These are phyloP conservation scores for Aspergillus steynii DNA, from an alignment of 495 filamentous ascomycete species.

Conservation along the genomic window DNA sequence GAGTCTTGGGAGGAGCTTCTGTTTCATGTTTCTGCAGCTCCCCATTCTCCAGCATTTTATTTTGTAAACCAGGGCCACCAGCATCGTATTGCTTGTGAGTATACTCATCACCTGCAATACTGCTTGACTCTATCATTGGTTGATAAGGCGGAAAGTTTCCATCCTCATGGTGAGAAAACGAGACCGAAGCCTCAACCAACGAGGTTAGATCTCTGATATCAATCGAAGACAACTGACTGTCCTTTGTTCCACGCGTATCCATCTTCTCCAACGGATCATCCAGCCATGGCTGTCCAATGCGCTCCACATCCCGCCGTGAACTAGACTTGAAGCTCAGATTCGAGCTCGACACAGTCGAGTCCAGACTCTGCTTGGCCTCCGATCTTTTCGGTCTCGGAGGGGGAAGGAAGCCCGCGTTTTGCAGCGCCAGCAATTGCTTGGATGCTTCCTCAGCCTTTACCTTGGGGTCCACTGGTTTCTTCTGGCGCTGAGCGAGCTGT, in stretches of 20 bases:
- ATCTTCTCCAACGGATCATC: constrained; percentile 26
- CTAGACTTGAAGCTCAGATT: constrained; percentile 26
- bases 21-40: neutral
- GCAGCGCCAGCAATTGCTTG: constrained; percentile 37
- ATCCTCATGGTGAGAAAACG: constrained; percentile 30
- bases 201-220: constrained; percentile 38
- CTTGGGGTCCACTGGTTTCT: constrained; percentile 28
- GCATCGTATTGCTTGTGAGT: neutral
- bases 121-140: constrained; percentile 13
- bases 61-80: neutral
- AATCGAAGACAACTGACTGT: constrained; percentile 30
- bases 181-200: constrained; percentile 39
- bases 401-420: constrained; percentile 39
- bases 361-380: constrained; percentile 16
- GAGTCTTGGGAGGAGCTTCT: neutral
- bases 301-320: constrained; percentile 42
- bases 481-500: constrained; percentile 41
- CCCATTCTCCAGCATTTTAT: neutral
- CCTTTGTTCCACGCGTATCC: constrained; percentile 17
- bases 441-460: constrained; percentile 31
- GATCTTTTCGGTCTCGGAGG: constrained; percentile 15
- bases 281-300: constrained; percentile 45
- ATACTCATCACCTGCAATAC: neutral
- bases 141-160: constrained; percentile 33
- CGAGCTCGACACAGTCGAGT: constrained; percentile 14